Evolutionary conservation across 305 asterid species (phyloP).

Genomic region (Fraxinus angustifolia): DNA sequence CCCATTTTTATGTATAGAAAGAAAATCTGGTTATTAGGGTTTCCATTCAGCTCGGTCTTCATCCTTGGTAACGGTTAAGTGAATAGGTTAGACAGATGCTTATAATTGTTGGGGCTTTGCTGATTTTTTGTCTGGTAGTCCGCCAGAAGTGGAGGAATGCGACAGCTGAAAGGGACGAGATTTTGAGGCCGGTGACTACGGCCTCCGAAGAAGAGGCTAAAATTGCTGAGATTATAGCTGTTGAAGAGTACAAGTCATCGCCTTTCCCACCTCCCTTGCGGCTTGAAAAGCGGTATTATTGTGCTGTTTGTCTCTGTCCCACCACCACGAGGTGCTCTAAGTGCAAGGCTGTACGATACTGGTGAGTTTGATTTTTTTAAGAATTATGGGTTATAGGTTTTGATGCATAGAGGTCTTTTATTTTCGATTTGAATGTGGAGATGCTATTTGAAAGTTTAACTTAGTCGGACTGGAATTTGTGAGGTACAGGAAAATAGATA

Average conservation of each 20-base stretch:
- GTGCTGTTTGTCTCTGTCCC: constrained; percentile 44
- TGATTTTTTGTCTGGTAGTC: constrained; percentile 32
- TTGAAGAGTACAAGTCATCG: constrained; percentile 16
- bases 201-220: constrained; percentile 34
- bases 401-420: neutral
- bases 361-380: constrained; percentile 30
- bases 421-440: neutral
- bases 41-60: constrained; percentile 32
- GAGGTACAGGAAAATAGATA: neutral
- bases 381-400: neutral
- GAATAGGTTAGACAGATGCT: constrained; percentile 24
- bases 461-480: constrained; percentile 9
- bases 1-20: constrained; percentile 39
- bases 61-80: constrained; percentile 41
- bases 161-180: constrained; percentile 42
- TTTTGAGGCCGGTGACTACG: constrained; percentile 37
- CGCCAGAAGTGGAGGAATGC: constrained; percentile 43
- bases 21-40: constrained; percentile 36
- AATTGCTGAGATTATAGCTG: constrained; percentile 31
- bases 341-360: constrained; percentile 49
- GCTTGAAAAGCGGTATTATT: constrained; percentile 26
- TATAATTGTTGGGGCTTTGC: constrained; percentile 32
- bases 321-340: constrained; percentile 41
- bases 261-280: constrained; percentile 12
- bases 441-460: constrained; percentile 11